A percentile compares a stretch with the other conserved stretches of the same genome.
Conservation (phyloP, 2,329 filamentous ascomycete genomes). For the Parasarocladium wereldwijsianum region DNA sequence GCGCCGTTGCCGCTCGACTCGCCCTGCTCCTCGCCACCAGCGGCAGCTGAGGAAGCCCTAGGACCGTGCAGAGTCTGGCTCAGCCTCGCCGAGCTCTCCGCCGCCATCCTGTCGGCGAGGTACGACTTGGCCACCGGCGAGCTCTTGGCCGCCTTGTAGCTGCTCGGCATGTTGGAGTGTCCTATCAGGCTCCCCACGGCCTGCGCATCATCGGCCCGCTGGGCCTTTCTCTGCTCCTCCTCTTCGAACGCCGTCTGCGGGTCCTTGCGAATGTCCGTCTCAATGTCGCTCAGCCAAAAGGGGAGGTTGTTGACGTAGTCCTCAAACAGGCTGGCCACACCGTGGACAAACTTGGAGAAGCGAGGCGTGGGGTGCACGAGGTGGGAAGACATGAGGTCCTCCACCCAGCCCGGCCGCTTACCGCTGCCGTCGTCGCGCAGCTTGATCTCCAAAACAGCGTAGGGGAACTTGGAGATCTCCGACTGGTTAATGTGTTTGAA, state of each 20-base stretch:
- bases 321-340: slow-evolving; percentile 81
- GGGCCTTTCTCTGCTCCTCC: slow-evolving; percentile 72
- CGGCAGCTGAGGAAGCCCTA: slow-evolving; percentile 2
- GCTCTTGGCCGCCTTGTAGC: slow-evolving; percentile 45
- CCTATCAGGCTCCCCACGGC: slow-evolving; percentile 81
- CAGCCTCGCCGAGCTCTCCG: slow-evolving; percentile 23
- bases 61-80: slow-evolving; percentile 11
- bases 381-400: slow-evolving; percentile 85
- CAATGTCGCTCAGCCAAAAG: slow-evolving; percentile 87
- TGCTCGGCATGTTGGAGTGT: slow-evolving; percentile 23
- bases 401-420: slow-evolving; percentile 71
- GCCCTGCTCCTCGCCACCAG: slow-evolving; percentile 20
- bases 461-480: slow-evolving; percentile 83
- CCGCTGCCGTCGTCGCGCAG: slow-evolving; percentile 50
- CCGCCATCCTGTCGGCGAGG: slow-evolving; percentile 38
- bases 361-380: slow-evolving; percentile 77
- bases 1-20: slow-evolving; percentile 16
- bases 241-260: slow-evolving; percentile 82
- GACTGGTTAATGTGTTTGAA: slow-evolving; percentile 80
- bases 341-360: slow-evolving; percentile 96
- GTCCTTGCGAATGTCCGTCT: slow-evolving; percentile 86
- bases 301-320: slow-evolving; percentile 92
- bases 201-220: slow-evolving; percentile 71
- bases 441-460: slow-evolving; percentile 86
- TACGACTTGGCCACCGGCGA: slow-evolving; percentile 57